Evolutionary conservation across 2,329 filamentous ascomycete species (phyloP).

Genomic region (Davidsoniella australis): DNA sequence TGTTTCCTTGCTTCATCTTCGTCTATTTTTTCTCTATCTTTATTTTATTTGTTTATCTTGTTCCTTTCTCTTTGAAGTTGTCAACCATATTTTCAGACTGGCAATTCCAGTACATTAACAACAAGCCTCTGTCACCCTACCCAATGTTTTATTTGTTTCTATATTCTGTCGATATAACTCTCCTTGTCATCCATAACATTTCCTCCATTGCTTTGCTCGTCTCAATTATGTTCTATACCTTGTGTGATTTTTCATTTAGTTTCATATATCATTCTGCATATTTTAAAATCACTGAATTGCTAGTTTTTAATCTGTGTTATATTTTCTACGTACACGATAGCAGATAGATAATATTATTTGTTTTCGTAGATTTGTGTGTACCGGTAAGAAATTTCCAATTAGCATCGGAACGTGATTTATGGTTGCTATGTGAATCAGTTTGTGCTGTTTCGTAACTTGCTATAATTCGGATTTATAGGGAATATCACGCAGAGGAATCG

Average conservation of each 20-base stretch:
- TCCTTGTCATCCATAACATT: not conserved
- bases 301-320: not conserved
- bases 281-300: not conserved
- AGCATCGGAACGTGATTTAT: not conserved
- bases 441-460: not conserved
- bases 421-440: not conserved
- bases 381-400: no score
- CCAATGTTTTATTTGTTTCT: not conserved
- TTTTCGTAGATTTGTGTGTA: no score
- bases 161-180: not conserved
- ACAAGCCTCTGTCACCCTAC: constrained; percentile 15
- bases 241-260: no score
- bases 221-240: no score
- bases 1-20: not conserved
- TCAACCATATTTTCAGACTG: no score
- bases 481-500: not conserved
- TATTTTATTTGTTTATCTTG: not conserved
- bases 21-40: not conserved
- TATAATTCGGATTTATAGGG: no score
- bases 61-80: not conserved
- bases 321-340: no score
- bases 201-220: not conserved
- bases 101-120: no score
- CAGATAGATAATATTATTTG: no score
- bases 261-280: no score